Evolutionary conservation across 2,329 filamentous ascomycete species (phyloP).

Genomic region (Cladosporium sp.): DNA sequence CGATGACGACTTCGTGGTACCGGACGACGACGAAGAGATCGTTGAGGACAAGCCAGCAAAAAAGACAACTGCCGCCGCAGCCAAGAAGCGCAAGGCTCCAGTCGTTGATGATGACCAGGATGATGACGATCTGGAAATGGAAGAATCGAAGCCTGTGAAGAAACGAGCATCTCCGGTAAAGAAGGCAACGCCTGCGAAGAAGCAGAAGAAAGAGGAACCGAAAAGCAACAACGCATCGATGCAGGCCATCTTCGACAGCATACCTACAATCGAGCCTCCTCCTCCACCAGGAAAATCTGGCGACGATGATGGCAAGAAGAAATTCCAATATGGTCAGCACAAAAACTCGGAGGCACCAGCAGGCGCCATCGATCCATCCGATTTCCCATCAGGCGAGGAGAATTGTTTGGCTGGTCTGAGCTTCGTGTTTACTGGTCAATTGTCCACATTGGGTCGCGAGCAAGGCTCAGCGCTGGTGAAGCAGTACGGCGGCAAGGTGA

Average conservation of each 20-base stretch:
- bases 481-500: slow-evolving; percentile 89
- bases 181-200: slow-evolving; percentile 49
- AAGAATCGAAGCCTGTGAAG: slow-evolving; percentile 46
- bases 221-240: slow-evolving; percentile 66
- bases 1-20: slow-evolving; percentile 43
- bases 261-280: slow-evolving; percentile 76
- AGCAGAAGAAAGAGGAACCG: slow-evolving; percentile 61
- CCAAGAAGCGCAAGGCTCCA: slow-evolving; percentile 57
- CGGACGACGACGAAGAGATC: slow-evolving; percentile 40
- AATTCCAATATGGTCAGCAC: slow-evolving; percentile 70
- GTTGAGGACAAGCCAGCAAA: slow-evolving; percentile 38
- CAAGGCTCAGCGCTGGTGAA: slow-evolving; percentile 86
- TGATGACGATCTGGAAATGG: slow-evolving; percentile 43
- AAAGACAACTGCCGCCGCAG: slow-evolving; percentile 30
- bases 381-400: slow-evolving; percentile 76
- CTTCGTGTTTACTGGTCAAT: slow-evolving; percentile 92
- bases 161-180: slow-evolving; percentile 35
- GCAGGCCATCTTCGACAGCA: slow-evolving; percentile 81
- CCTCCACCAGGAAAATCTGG: slow-evolving; percentile 66
- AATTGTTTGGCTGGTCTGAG: slow-evolving; percentile 86
- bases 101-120: slow-evolving; percentile 51
- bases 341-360: slow-evolving; percentile 54
- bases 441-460: slow-evolving; percentile 75
- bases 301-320: slow-evolving; percentile 53
- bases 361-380: slow-evolving; percentile 58